Evolutionary conservation across 176 grass and related monocot genomes (phyloP).

Genomic region (Zizania latifolia): DNA sequence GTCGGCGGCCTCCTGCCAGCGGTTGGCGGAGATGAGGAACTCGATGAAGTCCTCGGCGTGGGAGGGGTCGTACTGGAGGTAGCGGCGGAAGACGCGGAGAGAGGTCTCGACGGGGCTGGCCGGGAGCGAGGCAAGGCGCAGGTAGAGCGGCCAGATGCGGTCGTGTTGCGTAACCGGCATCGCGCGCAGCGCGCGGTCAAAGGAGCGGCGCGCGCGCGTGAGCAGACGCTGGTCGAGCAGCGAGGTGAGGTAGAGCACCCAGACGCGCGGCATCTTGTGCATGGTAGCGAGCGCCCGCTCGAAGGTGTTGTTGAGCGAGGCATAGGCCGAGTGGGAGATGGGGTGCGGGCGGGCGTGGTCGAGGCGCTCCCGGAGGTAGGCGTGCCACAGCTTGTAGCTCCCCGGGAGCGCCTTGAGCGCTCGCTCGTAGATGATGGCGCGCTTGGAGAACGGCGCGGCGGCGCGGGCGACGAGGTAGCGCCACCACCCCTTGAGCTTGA

Average conservation of each 20-base stretch:
- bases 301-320: slow-evolving; percentile 44
- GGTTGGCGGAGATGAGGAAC: slow-evolving; percentile 43
- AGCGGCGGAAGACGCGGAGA: slow-evolving; percentile 61
- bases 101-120: slow-evolving; percentile 68
- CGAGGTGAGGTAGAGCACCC: slow-evolving; percentile 53
- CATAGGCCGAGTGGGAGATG: slow-evolving; percentile 25
- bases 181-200: slow-evolving; percentile 53
- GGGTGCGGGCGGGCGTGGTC: slow-evolving; percentile 31
- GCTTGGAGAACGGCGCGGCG: slow-evolving; percentile 33
- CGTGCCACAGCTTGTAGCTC: slow-evolving; percentile 80
- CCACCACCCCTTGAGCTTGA: slow-evolving; percentile 65
- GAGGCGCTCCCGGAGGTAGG: slow-evolving; percentile 63
- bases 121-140: slow-evolving; percentile 41
- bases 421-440: slow-evolving; percentile 56
- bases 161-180: slow-evolving; percentile 60
- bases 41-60: slow-evolving; percentile 75
- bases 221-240: slow-evolving; percentile 54
- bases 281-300: slow-evolving; percentile 61
- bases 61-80: slow-evolving; percentile 74
- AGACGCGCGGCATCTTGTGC: slow-evolving; percentile 72
- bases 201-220: slow-evolving; percentile 40
- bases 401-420: slow-evolving; percentile 56
- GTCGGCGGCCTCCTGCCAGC: slow-evolving; percentile 67
- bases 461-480: slow-evolving; percentile 44
- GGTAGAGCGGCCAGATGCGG: slow-evolving; percentile 50